Percentiles rank a stretch among this genome's conserved stretches.
Evolutionary conservation across 176 grass and related monocot species (phyloP).

Genomic region (Oryza glaberrima): DNA sequence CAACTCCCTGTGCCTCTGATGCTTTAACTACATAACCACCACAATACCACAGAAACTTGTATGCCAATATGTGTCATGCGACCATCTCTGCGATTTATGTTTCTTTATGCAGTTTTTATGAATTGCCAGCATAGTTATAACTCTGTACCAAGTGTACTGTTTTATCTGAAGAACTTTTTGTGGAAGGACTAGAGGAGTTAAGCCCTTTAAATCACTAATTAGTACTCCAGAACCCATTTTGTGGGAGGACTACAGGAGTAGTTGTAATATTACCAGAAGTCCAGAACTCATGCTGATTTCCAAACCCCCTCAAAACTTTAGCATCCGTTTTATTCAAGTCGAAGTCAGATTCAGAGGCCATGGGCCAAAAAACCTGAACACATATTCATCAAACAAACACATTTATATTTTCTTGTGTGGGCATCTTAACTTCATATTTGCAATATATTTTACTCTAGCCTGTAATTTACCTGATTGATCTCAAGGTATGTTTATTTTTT

Average conservation of each 20-base stretch:
- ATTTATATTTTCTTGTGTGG: conserved; percentile 14
- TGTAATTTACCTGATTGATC: conserved; percentile 5
- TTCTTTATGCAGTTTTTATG: not conserved
- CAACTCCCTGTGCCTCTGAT: not conserved
- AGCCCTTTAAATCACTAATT: not conserved
- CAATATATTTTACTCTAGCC: not conserved
- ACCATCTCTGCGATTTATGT: not conserved
- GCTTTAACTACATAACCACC: not conserved
- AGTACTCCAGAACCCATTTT: too few relatives aligned
- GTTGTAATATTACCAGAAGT: not conserved
- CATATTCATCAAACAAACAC: not conserved
- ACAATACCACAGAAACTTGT: not conserved
- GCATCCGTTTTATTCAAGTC: not conserved
- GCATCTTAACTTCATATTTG: conserved; percentile 10
- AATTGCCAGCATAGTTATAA: not conserved
- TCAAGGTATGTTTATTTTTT: not conserved
- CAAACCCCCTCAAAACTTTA: not conserved
- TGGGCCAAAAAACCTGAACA: not conserved
- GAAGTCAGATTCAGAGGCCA: not conserved
- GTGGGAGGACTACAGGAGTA: too few relatives aligned
- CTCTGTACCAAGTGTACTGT: too few relatives aligned
- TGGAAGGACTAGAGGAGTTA: not conserved
- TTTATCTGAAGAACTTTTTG: not conserved
- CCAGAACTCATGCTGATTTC: not conserved
- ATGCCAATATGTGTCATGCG: not conserved